Evolutionary conservation across 306 rosid genomes (phyloP).

Genomic region (Castanopsis chinensis): DNA sequence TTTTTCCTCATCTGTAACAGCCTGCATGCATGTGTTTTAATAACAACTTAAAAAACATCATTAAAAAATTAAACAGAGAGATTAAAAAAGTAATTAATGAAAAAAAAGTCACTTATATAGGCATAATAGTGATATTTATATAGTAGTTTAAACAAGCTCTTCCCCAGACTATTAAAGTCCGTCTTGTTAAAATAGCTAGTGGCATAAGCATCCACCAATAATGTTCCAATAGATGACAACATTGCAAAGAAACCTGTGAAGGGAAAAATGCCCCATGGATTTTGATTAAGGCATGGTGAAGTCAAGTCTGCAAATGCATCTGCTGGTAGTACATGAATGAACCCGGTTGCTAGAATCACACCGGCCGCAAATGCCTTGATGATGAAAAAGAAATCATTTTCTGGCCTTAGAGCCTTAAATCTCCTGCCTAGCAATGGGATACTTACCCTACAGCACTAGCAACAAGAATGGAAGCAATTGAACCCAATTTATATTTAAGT

Average conservation of each 20-base stretch:
- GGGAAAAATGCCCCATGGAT: constrained; percentile 39
- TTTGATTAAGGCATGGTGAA: constrained; percentile 28
- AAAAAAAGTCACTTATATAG: too few relatives aligned
- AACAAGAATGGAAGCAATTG: constrained; percentile 32
- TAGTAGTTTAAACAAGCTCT: neutral
- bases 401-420: constrained; percentile 25
- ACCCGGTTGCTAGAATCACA: constrained; percentile 38
- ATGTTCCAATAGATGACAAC: constrained; percentile 38
- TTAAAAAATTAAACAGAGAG: too few relatives aligned
- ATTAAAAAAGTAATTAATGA: too few relatives aligned
- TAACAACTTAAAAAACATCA: neutral
- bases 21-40: neutral
- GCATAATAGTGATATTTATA: too few relatives aligned
- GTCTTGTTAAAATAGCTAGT: constrained; percentile 29
- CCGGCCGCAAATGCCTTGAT: constrained; percentile 49
- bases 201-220: constrained; percentile 45
- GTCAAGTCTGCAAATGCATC: constrained; percentile 43
- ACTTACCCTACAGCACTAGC: constrained; percentile 35
- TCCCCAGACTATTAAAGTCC: neutral
- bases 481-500: constrained; percentile 23
- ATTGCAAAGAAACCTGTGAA: constrained; percentile 48
- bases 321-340: constrained; percentile 40
- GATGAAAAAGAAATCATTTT: constrained; percentile 37
- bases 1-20: constrained; percentile 15
- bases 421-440: constrained; percentile 36